Base-by-base conservation (phyloP, 768 basidiomycete species). In the Glaciozyma antarctica region DNA sequence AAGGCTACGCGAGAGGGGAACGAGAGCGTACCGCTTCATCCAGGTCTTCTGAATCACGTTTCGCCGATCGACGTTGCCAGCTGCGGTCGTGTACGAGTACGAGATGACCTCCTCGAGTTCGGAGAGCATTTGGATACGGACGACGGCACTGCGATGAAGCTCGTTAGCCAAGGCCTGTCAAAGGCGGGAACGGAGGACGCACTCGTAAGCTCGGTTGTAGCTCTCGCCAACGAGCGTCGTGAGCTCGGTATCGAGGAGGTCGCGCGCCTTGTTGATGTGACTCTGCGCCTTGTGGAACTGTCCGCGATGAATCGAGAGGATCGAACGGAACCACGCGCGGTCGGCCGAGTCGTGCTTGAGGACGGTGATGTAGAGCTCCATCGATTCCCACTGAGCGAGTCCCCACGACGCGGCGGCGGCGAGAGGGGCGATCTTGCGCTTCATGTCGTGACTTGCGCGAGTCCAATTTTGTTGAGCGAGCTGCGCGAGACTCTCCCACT, bases 351-450 rank as follows among this genome's bases (percentile, higher is more conserved):
- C 94, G 30, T 81, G 77, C 75, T 88, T 90, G 90, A 99, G 94
- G 4, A 87, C 88, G 7, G 83, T 81, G 62, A 99, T 94, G 75
- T 95, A 98, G 71, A 91, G 86, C 53, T 98, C 95, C 95, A 99
- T 99, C 5, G 86, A 47, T 72, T 97, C 92, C 95, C 95, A 99
- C 72, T 97, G 93, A 69, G 87, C 86, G 63, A 97, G 78, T 2
- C 90, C 90, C 94, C 95, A 99, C 3, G 92, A 90, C 1, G 95
- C 94, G 0, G 94, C 93, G 1, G 95, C 90, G 0, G 94, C 95
- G 81, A 99, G 87, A 0, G 95, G 93, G 0, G 95, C 92, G 69
- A 98, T 95, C 77, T 88, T 87, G 59, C 86, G 82, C 56, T 88
- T 85, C 69, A 91, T 86, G 60, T 95, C 92, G 63, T 86, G 82